Percentiles rank a stretch among this genome's conserved stretches.
Evolutionary conservation across 2,329 filamentous ascomycete species (phyloP).

Genomic region (Fusarium marasasianum): DNA sequence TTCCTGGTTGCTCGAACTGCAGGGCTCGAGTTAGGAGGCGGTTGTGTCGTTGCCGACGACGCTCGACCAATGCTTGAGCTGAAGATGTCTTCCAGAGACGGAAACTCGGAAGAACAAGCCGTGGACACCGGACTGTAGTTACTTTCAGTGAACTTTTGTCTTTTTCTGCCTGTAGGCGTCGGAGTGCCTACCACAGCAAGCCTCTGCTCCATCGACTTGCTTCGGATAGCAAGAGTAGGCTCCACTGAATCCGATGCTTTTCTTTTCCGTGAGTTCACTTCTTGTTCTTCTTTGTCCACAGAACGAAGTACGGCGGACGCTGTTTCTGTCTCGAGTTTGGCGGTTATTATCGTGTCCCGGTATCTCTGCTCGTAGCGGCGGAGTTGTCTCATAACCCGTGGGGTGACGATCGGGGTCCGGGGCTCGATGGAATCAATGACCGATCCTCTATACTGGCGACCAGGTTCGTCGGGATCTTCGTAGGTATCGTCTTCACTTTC

Average conservation of each 20-base stretch:
- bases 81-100: background rate
- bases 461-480: rapidly evolving
- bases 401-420: background rate
- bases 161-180: rapidly evolving
- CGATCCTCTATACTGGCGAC: rapidly evolving
- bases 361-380: background rate
- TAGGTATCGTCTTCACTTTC: rapidly evolving
- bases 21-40: rapidly evolving
- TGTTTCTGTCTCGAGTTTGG: background rate
- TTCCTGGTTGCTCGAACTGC: rapidly evolving
- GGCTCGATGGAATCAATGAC: background rate
- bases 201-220: background rate
- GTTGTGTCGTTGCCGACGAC: background rate
- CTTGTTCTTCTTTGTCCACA: background rate
- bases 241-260: rapidly evolving
- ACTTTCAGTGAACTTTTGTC: rapidly evolving
- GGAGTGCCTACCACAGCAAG: rapidly evolving
- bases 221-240: background rate
- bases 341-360: rapidly evolving
- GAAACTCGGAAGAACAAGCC: background rate
- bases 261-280: too few relatives aligned
- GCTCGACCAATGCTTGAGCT: background rate
- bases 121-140: background rate
- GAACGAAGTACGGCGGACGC: background rate
- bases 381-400: rapidly evolving